These are phyloP conservation scores for Fusarium cyanostomum DNA, from an alignment of 2,329 filamentous ascomycete genomes.

Conservation along the genomic window DNA sequence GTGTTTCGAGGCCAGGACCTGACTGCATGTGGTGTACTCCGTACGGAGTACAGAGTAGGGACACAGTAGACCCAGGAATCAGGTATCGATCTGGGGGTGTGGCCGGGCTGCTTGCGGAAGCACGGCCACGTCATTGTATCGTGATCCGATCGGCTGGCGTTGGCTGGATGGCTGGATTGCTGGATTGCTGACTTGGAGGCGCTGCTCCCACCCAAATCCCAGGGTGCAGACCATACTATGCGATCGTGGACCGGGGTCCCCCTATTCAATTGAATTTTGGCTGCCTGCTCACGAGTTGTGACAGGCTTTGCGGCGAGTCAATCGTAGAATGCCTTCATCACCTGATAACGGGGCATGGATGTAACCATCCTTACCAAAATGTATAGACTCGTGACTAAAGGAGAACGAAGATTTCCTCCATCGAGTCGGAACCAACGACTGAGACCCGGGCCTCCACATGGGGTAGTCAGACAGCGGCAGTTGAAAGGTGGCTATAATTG, in stretches of 20 bases:
- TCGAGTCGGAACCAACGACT: conserved; percentile 21
- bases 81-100: conserved; percentile 37
- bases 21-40: conserved; percentile 20
- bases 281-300: background rate
- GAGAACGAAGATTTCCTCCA: conserved; percentile 2
- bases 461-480: conserved; percentile 25
- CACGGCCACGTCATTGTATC: conserved; percentile 42
- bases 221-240: conserved; percentile 23
- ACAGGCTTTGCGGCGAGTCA: conserved; percentile 8
- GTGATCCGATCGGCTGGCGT: conserved; percentile 41
- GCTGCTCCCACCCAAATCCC: conserved; percentile 32
- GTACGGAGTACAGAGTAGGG: background rate
- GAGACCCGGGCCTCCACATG: conserved; percentile 20
- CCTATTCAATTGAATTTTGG: conserved; percentile 9
- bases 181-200: conserved; percentile 18
- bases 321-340: conserved; percentile 19
- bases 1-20: conserved; percentile 28
- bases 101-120: conserved; percentile 16
- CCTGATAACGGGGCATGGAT: conserved; percentile 24
- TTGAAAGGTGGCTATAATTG: conserved; percentile 18
- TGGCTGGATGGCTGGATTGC: conserved; percentile 14
- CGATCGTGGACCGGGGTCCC: conserved; percentile 21
- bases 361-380: conserved; percentile 19
- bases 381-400: conserved; percentile 20
- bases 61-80: conserved; percentile 25